A percentile compares a stretch with the other conserved stretches of the same genome.
phyloP scores from a whole-genome alignment of 805 yeast species.

The Wickerhamia fluorescens region DNA sequence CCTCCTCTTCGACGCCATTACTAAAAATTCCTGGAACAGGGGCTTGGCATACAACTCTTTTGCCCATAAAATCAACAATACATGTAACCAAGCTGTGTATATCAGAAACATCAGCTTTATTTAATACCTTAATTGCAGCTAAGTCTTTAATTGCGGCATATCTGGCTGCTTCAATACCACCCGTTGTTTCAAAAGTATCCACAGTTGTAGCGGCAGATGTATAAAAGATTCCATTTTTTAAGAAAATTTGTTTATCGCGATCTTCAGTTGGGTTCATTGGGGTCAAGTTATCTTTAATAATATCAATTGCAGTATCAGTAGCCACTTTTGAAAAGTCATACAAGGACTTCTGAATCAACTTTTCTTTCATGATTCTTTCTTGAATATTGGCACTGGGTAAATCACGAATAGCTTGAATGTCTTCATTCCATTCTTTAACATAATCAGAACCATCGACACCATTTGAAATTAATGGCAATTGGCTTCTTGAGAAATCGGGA shows the following conservation, averaged over 20 bases:
- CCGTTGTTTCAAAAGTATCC: slow-evolving; percentile 57
- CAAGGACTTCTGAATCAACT: slow-evolving; percentile 59
- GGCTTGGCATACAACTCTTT: slow-evolving; percentile 83
- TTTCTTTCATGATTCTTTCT: slow-evolving; percentile 71
- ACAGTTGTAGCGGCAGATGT: slow-evolving; percentile 55
- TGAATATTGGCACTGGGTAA: slow-evolving; percentile 51
- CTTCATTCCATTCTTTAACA: slow-evolving; percentile 83
- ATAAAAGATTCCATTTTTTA: slow-evolving; percentile 81
- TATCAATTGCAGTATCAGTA: slow-evolving; percentile 69
- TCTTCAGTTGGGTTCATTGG: slow-evolving; percentile 80
- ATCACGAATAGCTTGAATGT: slow-evolving; percentile 76
- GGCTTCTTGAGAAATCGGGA: slow-evolving; percentile 59
- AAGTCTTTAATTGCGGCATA: slow-evolving; percentile 76
- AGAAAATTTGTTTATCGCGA: slow-evolving; percentile 53
- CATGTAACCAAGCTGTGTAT: slow-evolving; percentile 71
- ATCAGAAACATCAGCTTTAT: slow-evolving; percentile 55
- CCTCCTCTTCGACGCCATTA: too few species aligned
- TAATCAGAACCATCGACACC: slow-evolving; percentile 56
- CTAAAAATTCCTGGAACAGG: slow-evolving; percentile 93
- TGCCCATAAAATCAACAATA: slow-evolving; percentile 87
- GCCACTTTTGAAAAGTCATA: slow-evolving; percentile 75
- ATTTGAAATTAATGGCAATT: slow-evolving; percentile 43
- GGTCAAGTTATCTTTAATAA: slow-evolving; percentile 63
- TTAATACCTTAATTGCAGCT: slow-evolving; percentile 60
- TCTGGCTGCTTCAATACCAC: slow-evolving; percentile 84